Base-by-base conservation (phyloP, 2,329 filamentous ascomycete genomes). In the Xylariales sp. region DNA sequence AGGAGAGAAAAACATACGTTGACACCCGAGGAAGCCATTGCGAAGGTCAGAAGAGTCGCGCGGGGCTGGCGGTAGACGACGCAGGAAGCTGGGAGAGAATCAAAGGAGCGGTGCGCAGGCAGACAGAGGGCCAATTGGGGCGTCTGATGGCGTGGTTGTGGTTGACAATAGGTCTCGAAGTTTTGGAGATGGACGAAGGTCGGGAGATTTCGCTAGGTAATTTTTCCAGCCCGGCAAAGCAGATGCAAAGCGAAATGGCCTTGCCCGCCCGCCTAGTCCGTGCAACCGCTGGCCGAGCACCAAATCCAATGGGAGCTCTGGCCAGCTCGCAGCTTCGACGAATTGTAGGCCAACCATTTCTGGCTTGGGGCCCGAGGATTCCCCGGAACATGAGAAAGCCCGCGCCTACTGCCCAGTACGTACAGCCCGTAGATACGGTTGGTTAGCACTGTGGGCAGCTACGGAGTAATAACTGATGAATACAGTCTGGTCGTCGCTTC, bases 11-110 rank as follows among this genome's bases (percentile, higher is more conserved):
- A 49, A 72, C 71, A 49, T 69, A 84, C 80, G 66, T 84, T 84
- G 62, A 82, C 77, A 72, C 79, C 79, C 62, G 81, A 80, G 50
- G 77, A 71, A 48, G 69, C 60, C 79, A 83, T 83, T 69, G 66
- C 54, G 56, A 51, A 56, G 59, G 60, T 56, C n/a, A n/a, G 16
- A 19, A 13, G 23, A n/a, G 8, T 30, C 16, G 11, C 68, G 62
- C 61, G 62, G 63, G 59, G 60, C 51, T 54, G 53, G 52, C 59
- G 59, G 48, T 49, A n/a, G n/a, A n/a, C n/a, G n/a, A n/a, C n/a
- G n/a, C n/a, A n/a, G n/a, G n/a, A n/a, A n/a, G n/a, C n/a, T n/a
- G n/a, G 54, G 55, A 55, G 35, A 42, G 30, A 46, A 42, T 38
- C 30, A 21, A 42, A 37, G 35, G 40, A 39, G 37, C 41, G 40